Conservation (phyloP, 768 basidiomycete genomes). For the Amanita thiersii region DNA sequence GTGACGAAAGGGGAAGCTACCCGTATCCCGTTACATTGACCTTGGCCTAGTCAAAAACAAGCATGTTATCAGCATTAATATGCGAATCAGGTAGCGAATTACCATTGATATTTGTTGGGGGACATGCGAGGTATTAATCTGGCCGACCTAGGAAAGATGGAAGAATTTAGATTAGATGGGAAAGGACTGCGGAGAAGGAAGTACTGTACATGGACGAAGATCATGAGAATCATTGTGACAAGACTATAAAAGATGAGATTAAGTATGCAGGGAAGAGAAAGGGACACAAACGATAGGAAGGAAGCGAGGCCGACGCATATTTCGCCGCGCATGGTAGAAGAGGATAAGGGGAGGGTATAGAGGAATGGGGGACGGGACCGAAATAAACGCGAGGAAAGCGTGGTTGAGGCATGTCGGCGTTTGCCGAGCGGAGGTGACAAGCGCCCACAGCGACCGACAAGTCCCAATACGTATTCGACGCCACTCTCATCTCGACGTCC, state of each 20-base stretch:
- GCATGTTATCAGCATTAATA: constrained; percentile 1
- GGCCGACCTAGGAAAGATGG: constrained; percentile 66
- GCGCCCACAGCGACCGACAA: neutral
- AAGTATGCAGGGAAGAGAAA: constrained; percentile 12
- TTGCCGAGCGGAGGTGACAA: neutral
- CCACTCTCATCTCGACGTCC: neutral
- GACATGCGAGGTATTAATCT: constrained; percentile 70
- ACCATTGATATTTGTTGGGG: constrained; percentile 73
- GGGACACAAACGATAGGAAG: constrained; percentile 54
- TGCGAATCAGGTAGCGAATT: constrained; percentile 13
- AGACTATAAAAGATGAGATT: constrained; percentile 21
- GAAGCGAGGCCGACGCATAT: constrained; percentile 67
- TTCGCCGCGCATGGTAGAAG: constrained; percentile 58
- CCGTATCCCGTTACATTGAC: constrained; percentile 68
- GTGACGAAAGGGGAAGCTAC: constrained; percentile 28
- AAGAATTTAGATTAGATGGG: constrained; percentile 17
- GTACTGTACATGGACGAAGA: constrained; percentile 72
- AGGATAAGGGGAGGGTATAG: constrained; percentile 15
- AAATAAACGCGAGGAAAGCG: constrained; percentile 7
- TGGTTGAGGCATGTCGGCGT: constrained; percentile 7
- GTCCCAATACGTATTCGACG: neutral
- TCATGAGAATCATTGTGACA: constrained; percentile 54
- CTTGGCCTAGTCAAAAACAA: constrained; percentile 36
- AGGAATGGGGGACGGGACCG: constrained; percentile 14
- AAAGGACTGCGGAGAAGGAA: constrained; percentile 7